phyloP scores from a whole-genome alignment of 2,329 filamentous ascomycete species.

The Arachnopeziza araneosa region DNA sequence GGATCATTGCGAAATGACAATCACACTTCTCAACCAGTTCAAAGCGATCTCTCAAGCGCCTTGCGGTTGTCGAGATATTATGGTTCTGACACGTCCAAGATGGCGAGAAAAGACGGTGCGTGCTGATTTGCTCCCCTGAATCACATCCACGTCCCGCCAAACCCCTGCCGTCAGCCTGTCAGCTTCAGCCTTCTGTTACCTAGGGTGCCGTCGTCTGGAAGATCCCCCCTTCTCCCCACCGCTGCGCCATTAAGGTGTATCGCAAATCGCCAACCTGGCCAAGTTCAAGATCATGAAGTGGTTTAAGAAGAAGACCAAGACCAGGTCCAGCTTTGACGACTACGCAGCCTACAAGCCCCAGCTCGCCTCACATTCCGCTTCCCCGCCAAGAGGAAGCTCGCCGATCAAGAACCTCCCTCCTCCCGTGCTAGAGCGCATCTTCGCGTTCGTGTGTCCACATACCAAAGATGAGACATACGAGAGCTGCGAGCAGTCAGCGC shows the following conservation, averaged over 20 bases:
- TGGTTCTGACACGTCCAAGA: too few relatives aligned
- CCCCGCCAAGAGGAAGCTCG: slow-evolving; percentile 17
- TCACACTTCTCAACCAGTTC: too few relatives aligned
- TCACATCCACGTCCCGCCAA: neutral
- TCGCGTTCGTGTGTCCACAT: slow-evolving; percentile 80
- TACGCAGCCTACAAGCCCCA: slow-evolving; percentile 1
- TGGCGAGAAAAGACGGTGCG: too few relatives aligned
- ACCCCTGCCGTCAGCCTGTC: neutral
- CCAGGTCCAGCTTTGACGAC: neutral
- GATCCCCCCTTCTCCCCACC: neutral
- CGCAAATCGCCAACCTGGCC: slow-evolving; percentile 19
- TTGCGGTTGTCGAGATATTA: neutral
- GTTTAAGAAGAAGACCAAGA: slow-evolving; percentile 23
- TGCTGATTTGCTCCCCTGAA: neutral
- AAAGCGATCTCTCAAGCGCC: too few relatives aligned
- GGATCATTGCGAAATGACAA: too few relatives aligned
- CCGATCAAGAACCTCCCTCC: slow-evolving; percentile 48
- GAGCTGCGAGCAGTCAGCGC: slow-evolving; percentile 73
- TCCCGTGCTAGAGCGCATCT: slow-evolving; percentile 70
- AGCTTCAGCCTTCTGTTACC: slow-evolving; percentile 8
- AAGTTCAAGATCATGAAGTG: slow-evolving; percentile 26
- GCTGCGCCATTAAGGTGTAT: slow-evolving; percentile 1
- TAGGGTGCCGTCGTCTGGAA: neutral
- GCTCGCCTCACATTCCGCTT: slow-evolving; percentile 7
- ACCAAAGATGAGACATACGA: slow-evolving; percentile 70